phyloP scores from a whole-genome alignment of 2,329 filamentous ascomycete genomes.

The Pestalotiopsis sp. region DNA sequence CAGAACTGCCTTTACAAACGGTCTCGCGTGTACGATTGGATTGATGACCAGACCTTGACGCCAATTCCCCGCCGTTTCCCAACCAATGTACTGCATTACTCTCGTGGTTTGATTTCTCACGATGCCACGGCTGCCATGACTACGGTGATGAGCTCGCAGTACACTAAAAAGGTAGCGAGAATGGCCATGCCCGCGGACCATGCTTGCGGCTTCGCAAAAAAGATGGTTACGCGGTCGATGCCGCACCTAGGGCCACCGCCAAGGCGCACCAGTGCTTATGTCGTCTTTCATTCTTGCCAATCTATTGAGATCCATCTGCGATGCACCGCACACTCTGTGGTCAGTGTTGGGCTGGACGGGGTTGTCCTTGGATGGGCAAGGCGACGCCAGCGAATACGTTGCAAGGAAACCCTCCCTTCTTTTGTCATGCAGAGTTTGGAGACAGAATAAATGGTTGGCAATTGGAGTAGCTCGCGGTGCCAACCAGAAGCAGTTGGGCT shows the following conservation, averaged over 20 bases:
- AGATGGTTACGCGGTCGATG: not conserved
- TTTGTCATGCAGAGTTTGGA: conserved; percentile 1
- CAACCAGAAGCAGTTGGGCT: not conserved
- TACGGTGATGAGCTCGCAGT: not conserved
- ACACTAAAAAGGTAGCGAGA: not conserved
- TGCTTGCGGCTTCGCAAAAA: not conserved
- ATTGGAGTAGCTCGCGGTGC: not conserved
- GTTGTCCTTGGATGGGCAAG: not conserved
- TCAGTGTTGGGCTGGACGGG: not conserved
- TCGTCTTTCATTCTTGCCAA: not conserved
- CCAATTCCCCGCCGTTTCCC: not conserved
- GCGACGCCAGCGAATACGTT: not conserved
- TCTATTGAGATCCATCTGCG: not conserved
- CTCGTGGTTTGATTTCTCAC: not conserved
- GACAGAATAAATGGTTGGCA: not conserved
- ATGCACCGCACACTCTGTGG: not conserved
- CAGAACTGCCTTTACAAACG: not conserved
- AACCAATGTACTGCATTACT: not conserved
- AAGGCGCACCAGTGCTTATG: not conserved
- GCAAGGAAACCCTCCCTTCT: not conserved
- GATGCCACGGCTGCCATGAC: not conserved
- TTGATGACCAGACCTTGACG: not conserved
- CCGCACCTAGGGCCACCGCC: not conserved
- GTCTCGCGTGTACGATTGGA: not conserved
- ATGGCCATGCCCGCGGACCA: not conserved